Evolutionary conservation across 345 rosid genomes (phyloP), one percentile per base, ranked within the genome.

Genomic region (Camelina sativa): DNA sequence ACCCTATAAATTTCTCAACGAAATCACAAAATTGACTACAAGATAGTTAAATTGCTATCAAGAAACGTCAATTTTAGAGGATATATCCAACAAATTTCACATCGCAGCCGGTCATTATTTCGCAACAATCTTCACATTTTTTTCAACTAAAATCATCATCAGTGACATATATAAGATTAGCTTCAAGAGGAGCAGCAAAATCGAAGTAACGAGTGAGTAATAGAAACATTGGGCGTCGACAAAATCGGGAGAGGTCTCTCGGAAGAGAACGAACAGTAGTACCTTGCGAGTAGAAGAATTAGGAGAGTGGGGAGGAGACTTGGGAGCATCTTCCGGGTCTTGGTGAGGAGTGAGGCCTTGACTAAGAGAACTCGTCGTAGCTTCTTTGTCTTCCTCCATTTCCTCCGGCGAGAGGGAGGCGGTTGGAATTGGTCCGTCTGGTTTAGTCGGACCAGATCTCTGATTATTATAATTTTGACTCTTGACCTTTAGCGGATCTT

Each of bases 281-380:
- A 73, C 97, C 92, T 89, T 85, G 81, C 92, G 87, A 79, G 95
- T 85, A 23, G 95, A 89, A 69, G 97, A 89, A 80, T 82, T 86
- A 19, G 90, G 93, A 38, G 89, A 87, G 61, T 77, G 74, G 34
- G 97, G 97, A 51, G 89, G 83, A 62, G 92, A 83, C 74, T 86
- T 89, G 3, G 82, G 83, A 56, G 65, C 37, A 64, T 89, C 87
- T 32, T 87, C 89, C 10, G 84, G 82, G 69, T 86, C 91, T 22
- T 50, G 35, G 59, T 28, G 85, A 30, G 80, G 88, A 75, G 79
- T 77, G 62, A 86, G 80, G 34, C 84, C 87, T 84, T 88, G 89
- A 62, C 78, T 85, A 62, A 83, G 82, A 4, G 89, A 82, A 77
- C 75, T 84, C 80, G 89, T 86, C 15, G 83, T 73, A 47, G 83